phyloP scores from a whole-genome alignment of 768 basidiomycete genomes.

The Tulasnella sp. region DNA sequence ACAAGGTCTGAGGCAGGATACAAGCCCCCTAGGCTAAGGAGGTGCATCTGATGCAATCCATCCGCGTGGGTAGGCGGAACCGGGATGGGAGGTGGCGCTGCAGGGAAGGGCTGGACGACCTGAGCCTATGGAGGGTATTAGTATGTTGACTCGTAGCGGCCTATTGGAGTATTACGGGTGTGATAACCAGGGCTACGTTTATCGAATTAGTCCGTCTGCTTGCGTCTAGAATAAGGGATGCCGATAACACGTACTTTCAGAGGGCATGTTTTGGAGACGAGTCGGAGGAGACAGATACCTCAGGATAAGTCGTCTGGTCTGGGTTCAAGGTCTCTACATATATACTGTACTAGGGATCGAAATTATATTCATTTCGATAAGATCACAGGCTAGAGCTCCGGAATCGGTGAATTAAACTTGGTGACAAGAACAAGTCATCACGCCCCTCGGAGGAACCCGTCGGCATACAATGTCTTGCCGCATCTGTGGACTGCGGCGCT shows the following conservation, averaged over 20 bases:
- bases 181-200: neutral
- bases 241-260: neutral
- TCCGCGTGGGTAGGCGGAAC: neutral
- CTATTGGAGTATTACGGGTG: neutral
- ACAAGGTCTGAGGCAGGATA: neutral
- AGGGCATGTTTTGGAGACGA: neutral
- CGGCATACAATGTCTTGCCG: neutral
- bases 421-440: neutral
- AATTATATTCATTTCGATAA: neutral
- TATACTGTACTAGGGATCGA: neutral
- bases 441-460: neutral
- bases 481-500: too few relatives aligned
- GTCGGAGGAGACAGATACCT: neutral
- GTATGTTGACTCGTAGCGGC: neutral
- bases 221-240: neutral
- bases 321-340: neutral
- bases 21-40: neutral
- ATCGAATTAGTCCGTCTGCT: neutral
- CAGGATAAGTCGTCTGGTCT: neutral
- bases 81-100: neutral
- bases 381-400: neutral
- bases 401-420: neutral
- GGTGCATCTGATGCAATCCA: constrained; percentile 2
- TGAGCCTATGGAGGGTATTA: neutral
- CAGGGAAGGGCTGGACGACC: neutral